Percentiles rank a stretch among this genome's conserved stretches.
These are phyloP conservation scores for Rhizophagus prolifer DNA, from an alignment of 192 early-diverging fungal species.

Conservation along the genomic window DNA sequence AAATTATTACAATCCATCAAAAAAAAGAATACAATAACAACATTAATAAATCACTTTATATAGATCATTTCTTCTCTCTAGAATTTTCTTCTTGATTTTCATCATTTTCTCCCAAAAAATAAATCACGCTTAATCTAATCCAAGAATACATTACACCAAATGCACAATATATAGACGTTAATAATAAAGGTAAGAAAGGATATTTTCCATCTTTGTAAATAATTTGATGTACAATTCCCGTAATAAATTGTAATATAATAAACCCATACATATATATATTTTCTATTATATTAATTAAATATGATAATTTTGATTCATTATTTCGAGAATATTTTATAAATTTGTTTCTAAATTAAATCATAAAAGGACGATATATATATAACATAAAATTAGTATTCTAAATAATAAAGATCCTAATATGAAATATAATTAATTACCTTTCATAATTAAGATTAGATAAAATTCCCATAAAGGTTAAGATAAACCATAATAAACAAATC, in stretches of 20 bases:
- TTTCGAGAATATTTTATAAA: not conserved
- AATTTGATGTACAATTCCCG: constrained; percentile 52
- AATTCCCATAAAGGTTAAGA: not conserved
- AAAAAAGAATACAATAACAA: too few relatives aligned
- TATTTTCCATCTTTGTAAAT: constrained; percentile 52
- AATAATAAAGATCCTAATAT: not conserved
- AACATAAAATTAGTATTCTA: too few relatives aligned
- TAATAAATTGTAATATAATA: constrained; percentile 54
- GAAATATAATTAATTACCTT: not conserved
- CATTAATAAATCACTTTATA: too few relatives aligned
- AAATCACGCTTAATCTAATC: constrained; percentile 46
- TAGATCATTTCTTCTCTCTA: too few relatives aligned
- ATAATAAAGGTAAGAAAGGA: constrained; percentile 81
- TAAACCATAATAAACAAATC: constrained; percentile 14
- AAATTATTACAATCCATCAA: too few relatives aligned
- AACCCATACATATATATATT: constrained; percentile 58
- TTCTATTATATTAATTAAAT: constrained; percentile 43
- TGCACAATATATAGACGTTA: constrained; percentile 74
- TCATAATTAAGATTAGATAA: not conserved
- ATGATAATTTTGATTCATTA: not conserved
- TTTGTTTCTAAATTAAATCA: not conserved
- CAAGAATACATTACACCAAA: constrained; percentile 75
- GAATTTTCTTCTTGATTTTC: not conserved
- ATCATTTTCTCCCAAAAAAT: constrained; percentile 26
- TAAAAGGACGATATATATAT: too few relatives aligned